Percentiles rank a stretch among this genome's conserved stretches.
Conservation (phyloP, 1,139 yeast species). For the Debaryomyces sp. region DNA sequence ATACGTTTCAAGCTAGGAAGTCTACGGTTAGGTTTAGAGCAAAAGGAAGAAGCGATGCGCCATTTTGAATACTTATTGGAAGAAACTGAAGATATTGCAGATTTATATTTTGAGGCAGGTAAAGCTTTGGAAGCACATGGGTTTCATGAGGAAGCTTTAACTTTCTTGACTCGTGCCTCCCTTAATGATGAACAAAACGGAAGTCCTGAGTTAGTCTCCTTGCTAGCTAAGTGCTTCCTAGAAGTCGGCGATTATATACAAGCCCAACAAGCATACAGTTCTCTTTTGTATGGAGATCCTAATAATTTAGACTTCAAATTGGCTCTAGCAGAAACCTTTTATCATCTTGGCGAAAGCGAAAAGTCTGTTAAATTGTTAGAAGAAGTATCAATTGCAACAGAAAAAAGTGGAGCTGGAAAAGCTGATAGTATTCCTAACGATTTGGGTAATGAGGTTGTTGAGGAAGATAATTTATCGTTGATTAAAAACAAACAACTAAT, state of each 20-base stretch:
- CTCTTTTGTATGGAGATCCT: slow-evolving; percentile 60
- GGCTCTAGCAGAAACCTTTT: slow-evolving; percentile 80
- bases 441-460: slow-evolving; percentile 13
- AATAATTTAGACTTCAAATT: slow-evolving; percentile 72
- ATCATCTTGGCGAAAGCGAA: slow-evolving; percentile 66
- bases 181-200: slow-evolving; percentile 46
- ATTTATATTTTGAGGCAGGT: slow-evolving; percentile 79
- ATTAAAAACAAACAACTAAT: slow-evolving; percentile 27
- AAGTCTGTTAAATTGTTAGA: slow-evolving; percentile 60
- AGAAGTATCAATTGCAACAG: slow-evolving; percentile 43
- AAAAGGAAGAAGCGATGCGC: slow-evolving; percentile 67
- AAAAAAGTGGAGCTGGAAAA: slow-evolving; percentile 20
- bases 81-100: slow-evolving; percentile 65
- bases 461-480: slow-evolving; percentile 19
- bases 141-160: slow-evolving; percentile 70
- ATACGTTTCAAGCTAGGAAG: slow-evolving; percentile 80
- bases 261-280: slow-evolving; percentile 67
- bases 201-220: slow-evolving; percentile 54
- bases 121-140: slow-evolving; percentile 69
- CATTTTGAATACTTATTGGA: slow-evolving; percentile 64
- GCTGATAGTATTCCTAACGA: slow-evolving; percentile 19
- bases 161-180: slow-evolving; percentile 58
- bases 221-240: slow-evolving; percentile 77
- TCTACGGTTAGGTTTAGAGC: slow-evolving; percentile 65
- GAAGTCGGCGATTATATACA: slow-evolving; percentile 70